A percentile compares a stretch with the other conserved stretches of the same genome.
phyloP scores from a whole-genome alignment of 805 yeast genomes.

The Yamadazyma akitaensis region DNA sequence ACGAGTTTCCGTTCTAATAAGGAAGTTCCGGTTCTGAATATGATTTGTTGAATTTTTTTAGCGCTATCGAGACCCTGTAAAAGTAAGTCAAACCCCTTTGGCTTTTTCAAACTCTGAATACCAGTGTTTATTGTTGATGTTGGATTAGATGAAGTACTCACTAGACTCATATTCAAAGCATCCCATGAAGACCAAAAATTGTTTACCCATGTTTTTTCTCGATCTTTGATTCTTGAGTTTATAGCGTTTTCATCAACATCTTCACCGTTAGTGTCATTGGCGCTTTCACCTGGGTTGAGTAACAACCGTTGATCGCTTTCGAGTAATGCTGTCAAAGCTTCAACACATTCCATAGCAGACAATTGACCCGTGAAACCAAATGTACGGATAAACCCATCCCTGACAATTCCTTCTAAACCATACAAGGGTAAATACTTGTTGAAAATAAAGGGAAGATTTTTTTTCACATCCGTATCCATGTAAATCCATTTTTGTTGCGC shows the following conservation, averaged over 20 bases:
- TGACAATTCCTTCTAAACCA: slow-evolving; percentile 76
- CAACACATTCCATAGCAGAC: slow-evolving; percentile 91
- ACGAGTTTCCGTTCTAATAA: slow-evolving; percentile 78
- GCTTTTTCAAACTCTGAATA: slow-evolving; percentile 21
- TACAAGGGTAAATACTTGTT: slow-evolving; percentile 66
- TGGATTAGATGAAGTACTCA: slow-evolving; percentile 10
- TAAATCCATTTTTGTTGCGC: slow-evolving; percentile 93
- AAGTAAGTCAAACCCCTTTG: slow-evolving; percentile 50
- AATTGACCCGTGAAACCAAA: slow-evolving; percentile 86
- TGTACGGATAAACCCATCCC: slow-evolving; percentile 83
- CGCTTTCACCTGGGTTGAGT: slow-evolving; percentile 16
- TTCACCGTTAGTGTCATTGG: slow-evolving; percentile 18
- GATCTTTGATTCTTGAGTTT: slow-evolving; percentile 30
- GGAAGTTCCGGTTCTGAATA: slow-evolving; percentile 87
- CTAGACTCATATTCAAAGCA: slow-evolving; percentile 37
- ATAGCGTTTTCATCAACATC: slow-evolving; percentile 18
- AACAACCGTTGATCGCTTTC: slow-evolving; percentile 53
- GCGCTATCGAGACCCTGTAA: slow-evolving; percentile 78
- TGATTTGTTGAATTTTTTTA: slow-evolving; percentile 74
- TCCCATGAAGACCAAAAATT: slow-evolving; percentile 67
- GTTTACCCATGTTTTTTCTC: slow-evolving; percentile 67
- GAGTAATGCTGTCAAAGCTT: slow-evolving; percentile 77
- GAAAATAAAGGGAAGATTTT: slow-evolving; percentile 66
- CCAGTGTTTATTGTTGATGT: slow-evolving; percentile 10
- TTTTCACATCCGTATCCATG: slow-evolving; percentile 76